phyloP scores from a whole-genome alignment of 1,284 basidiomycete genomes.

The Pterulicium gracile region DNA sequence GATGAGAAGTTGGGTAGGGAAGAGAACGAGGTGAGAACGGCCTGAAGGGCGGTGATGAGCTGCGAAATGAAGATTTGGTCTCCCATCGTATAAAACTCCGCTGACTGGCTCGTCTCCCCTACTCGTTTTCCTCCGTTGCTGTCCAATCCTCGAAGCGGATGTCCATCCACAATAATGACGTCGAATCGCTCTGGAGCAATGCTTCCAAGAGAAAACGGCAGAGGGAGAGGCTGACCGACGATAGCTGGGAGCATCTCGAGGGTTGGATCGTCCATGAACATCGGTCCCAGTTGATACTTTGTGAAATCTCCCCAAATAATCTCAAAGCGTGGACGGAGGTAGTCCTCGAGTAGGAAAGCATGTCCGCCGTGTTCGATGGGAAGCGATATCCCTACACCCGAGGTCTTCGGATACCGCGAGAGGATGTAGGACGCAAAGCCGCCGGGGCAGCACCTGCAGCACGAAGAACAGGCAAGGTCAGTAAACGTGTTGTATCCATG shows the following conservation, averaged over 20 bases:
- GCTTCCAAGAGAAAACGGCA: background rate
- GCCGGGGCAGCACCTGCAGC: constrained; percentile 22
- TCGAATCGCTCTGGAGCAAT: constrained; percentile 11
- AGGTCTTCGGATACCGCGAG: constrained; percentile 14
- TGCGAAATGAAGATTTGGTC: constrained; percentile 21
- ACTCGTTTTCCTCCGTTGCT: background rate
- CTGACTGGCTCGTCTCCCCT: too few relatives aligned
- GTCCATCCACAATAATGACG: constrained; percentile 23
- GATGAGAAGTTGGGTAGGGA: too few relatives aligned
- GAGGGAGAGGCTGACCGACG: constrained; percentile 1
- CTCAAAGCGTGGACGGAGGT: constrained; percentile 12
- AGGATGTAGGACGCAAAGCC: constrained; percentile 23
- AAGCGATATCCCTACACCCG: constrained; percentile 20
- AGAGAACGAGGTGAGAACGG: constrained; percentile 10
- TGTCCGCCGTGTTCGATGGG: constrained; percentile 17
- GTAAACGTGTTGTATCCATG: background rate
- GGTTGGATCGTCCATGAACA: constrained; percentile 3
- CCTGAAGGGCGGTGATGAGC: constrained; percentile 19
- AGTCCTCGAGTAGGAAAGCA: constrained; percentile 14
- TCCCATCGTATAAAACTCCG: constrained; percentile 8
- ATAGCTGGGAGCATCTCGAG: constrained; percentile 7
- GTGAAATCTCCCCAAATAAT: constrained; percentile 18
- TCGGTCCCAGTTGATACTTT: constrained; percentile 15
- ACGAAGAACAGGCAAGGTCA: background rate
- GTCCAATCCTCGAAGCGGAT: constrained; percentile 18